Evolutionary conservation across 768 basidiomycete genomes (phyloP).

Genomic region (Rhodotorula kratochvilovae): DNA sequence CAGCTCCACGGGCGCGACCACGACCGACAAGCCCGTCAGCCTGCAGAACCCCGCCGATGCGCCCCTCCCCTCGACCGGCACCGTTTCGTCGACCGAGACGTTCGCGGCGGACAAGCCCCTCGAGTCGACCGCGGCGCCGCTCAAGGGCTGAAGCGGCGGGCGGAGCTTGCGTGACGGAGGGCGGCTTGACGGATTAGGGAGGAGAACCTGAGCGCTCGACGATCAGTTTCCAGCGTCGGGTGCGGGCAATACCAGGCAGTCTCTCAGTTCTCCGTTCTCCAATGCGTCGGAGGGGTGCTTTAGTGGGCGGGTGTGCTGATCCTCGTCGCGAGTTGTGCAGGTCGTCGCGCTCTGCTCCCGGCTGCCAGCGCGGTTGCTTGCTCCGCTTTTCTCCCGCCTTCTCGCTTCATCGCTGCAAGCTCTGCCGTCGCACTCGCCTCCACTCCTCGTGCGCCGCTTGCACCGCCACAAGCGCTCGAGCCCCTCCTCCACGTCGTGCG

Average conservation of each 20-base stretch:
- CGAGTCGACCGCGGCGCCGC: constrained; percentile 21
- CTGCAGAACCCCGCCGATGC: background rate
- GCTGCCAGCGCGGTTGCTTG: too few relatives aligned
- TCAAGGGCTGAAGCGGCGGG: background rate
- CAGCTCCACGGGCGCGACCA: background rate
- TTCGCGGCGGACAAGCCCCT: constrained; percentile 12
- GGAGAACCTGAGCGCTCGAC: background rate
- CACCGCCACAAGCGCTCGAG: too few relatives aligned
- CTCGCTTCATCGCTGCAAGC: too few relatives aligned
- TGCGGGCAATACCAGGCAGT: background rate
- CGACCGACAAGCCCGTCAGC: background rate
- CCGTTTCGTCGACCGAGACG: background rate
- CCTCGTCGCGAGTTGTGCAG: too few relatives aligned
- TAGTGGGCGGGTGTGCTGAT: too few relatives aligned
- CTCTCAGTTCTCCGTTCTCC: background rate
- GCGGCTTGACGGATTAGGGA: background rate
- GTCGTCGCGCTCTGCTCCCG: too few relatives aligned
- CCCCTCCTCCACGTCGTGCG: too few relatives aligned
- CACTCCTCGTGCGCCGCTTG: too few relatives aligned
- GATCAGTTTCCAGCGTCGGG: background rate
- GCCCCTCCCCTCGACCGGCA: background rate
- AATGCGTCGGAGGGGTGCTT: background rate
- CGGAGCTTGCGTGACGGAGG: too few relatives aligned
- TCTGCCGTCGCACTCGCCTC: too few relatives aligned
- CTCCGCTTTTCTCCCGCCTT: too few relatives aligned